A percentile compares a stretch with the other conserved stretches of the same genome.
Conservation (phyloP, 2,329 filamentous ascomycete species). For the Nemania bipapillata region DNA sequence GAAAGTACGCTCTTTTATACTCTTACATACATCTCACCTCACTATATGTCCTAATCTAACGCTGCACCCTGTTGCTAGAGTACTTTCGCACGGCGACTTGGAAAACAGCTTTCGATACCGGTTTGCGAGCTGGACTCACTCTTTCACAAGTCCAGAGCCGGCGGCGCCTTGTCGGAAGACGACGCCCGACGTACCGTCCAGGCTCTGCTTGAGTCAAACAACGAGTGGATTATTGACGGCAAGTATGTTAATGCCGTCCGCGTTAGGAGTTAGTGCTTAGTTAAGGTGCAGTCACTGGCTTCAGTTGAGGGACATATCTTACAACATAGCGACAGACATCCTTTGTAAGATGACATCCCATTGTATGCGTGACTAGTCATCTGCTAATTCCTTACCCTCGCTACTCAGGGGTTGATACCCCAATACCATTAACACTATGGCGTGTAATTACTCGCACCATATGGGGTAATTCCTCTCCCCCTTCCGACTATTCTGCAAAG, state of each 20-base stretch:
- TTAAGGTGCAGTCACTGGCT: slow-evolving; percentile 1
- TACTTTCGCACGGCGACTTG: slow-evolving; percentile 16
- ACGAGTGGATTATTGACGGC: slow-evolving; percentile 14
- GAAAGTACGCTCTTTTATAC: slow-evolving; percentile 13
- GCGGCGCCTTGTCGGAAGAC: slow-evolving; percentile 5
- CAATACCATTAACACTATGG: slow-evolving; percentile 9
- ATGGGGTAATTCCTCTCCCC: slow-evolving; percentile 4
- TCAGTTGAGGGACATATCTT: slow-evolving; percentile 8
- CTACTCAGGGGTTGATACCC: slow-evolving; percentile 5
- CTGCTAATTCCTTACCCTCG: neutral
- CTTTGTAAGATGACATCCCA: neutral
- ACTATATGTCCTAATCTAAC: neutral
- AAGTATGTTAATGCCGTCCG: neutral
- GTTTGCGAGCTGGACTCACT: slow-evolving; percentile 4
- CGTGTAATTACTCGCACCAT: slow-evolving; percentile 13
- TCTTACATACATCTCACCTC: neutral
- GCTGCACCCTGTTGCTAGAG: slow-evolving; percentile 4
- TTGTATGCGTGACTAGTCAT: neutral
- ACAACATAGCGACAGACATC: slow-evolving; percentile 6
- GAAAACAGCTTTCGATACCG: slow-evolving; percentile 14
- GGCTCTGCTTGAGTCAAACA: slow-evolving; percentile 9
- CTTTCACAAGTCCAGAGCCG: slow-evolving; percentile 1
- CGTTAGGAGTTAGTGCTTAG: slow-evolving; percentile 2
- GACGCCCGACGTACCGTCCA: slow-evolving; percentile 12
- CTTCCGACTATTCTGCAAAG: neutral